phyloP scores from a whole-genome alignment of 129 eudicot species.

The Helianthus annuus region DNA sequence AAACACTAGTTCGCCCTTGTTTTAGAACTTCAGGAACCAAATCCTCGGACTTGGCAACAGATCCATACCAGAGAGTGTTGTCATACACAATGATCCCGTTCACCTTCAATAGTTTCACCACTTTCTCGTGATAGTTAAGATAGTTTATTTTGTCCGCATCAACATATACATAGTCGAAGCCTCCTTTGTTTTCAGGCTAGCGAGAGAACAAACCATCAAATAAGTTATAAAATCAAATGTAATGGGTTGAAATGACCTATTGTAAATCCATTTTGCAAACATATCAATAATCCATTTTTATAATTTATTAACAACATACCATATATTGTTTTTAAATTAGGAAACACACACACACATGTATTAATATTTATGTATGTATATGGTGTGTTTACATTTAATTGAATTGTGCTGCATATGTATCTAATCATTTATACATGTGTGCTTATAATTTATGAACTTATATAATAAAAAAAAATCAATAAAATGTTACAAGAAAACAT shows the following conservation, averaged over 20 bases:
- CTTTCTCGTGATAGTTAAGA: conserved; percentile 51
- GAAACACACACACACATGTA: too few relatives aligned
- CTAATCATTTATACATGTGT: neutral
- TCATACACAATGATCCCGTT: conserved; percentile 65
- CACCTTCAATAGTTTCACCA: conserved; percentile 51
- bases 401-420: neutral
- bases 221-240: too few relatives aligned
- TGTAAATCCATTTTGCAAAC: too few relatives aligned
- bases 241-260: too few relatives aligned
- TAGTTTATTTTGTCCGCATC: conserved; percentile 64
- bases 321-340: too few relatives aligned
- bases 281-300: too few relatives aligned
- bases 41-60: conserved; percentile 44
- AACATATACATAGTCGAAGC: conserved; percentile 60
- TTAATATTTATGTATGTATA: too few relatives aligned
- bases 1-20: neutral
- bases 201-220: neutral
- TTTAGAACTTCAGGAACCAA: neutral
- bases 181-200: conserved; percentile 46
- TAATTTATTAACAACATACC: too few relatives aligned
- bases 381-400: too few relatives aligned
- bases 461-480: neutral
- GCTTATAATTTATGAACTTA: too few relatives aligned
- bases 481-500: conserved; percentile 5
- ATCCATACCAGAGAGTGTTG: conserved; percentile 59